phyloP scores from a whole-genome alignment of 208 protist genomes.

The Porcisia deanei region DNA sequence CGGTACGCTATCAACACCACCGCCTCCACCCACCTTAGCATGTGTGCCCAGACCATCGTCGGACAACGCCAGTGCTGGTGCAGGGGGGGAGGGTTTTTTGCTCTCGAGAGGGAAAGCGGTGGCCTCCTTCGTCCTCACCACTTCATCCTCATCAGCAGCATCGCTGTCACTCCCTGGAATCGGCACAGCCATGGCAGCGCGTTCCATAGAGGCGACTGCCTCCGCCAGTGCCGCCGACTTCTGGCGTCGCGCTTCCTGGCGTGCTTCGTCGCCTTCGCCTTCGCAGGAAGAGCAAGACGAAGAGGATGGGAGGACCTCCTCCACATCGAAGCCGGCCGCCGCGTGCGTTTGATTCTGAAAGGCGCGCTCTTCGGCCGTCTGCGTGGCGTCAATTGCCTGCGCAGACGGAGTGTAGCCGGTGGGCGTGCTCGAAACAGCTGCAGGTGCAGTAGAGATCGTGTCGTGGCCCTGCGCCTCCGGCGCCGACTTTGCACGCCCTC shows the following conservation, averaged over 20 bases:
- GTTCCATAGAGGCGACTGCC: constrained; percentile 6
- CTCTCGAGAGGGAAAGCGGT: neutral
- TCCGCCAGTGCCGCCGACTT: constrained; percentile 19
- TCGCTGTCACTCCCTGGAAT: constrained; percentile 22
- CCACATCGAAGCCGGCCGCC: constrained; percentile 37
- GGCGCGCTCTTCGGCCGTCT: constrained; percentile 20
- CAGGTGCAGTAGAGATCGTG: neutral
- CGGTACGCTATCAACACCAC: neutral
- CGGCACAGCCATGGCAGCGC: constrained; percentile 29
- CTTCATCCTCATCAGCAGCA: neutral
- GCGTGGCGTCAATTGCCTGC: constrained; percentile 9
- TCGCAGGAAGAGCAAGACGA: constrained; percentile 18
- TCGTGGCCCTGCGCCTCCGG: neutral
- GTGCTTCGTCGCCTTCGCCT: constrained; percentile 5
- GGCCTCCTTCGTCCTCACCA: neutral
- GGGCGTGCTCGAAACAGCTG: neutral
- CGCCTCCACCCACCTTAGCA: neutral
- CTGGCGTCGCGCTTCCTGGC: constrained; percentile 6
- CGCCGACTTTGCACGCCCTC: neutral
- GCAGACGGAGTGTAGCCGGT: neutral
- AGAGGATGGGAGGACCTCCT: constrained; percentile 29
- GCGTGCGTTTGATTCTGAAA: constrained; percentile 29
- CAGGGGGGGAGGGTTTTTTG: neutral
- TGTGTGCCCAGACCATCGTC: neutral
- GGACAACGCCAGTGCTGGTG: neutral